These are phyloP conservation scores for Parvularia atlantis DNA, from an alignment of 78 protist species.

Conservation along the genomic window DNA sequence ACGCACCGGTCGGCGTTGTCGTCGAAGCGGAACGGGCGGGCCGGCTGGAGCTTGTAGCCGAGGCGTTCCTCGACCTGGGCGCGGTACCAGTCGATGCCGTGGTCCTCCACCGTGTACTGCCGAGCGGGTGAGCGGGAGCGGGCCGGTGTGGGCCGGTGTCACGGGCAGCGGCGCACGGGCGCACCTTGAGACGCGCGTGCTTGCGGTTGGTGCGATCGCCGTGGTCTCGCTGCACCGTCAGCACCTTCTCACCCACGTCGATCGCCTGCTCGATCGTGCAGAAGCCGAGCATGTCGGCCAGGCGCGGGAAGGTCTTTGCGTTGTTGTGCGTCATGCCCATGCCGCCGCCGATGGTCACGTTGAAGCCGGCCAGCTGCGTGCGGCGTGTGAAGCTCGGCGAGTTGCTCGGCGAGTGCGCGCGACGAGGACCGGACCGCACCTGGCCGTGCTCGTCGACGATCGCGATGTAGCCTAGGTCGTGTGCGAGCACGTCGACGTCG, in stretches of 20 bases:
- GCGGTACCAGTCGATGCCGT: slow-evolving; percentile 36
- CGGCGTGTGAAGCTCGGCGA: neutral
- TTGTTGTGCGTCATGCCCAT: slow-evolving; percentile 48
- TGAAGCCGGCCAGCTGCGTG: slow-evolving; percentile 29
- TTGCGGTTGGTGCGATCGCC: slow-evolving; percentile 60
- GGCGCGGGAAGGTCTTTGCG: slow-evolving; percentile 33
- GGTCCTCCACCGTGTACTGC: slow-evolving; percentile 51
- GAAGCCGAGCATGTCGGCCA: slow-evolving; percentile 30
- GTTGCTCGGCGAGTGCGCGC: neutral
- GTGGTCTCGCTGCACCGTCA: slow-evolving; percentile 53
- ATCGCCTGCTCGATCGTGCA: slow-evolving; percentile 12
- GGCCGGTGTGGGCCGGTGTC: too few species aligned
- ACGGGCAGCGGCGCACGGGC: too few species aligned
- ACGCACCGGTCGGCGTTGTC: slow-evolving; percentile 23
- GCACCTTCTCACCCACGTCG: slow-evolving; percentile 30
- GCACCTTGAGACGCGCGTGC: slow-evolving; percentile 43
- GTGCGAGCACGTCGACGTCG: slow-evolving; percentile 44
- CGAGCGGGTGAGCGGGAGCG: too few species aligned
- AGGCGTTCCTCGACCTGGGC: slow-evolving; percentile 24
- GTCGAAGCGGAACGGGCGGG: slow-evolving; percentile 15
- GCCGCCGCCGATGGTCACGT: slow-evolving; percentile 51
- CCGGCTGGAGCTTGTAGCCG: slow-evolving; percentile 20
- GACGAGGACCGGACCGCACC: neutral
- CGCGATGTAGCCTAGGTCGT: slow-evolving; percentile 35
- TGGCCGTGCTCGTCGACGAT: neutral